Conservation (phyloP, 768 basidiomycete species). For the Neoboletus brunneissimus region DNA sequence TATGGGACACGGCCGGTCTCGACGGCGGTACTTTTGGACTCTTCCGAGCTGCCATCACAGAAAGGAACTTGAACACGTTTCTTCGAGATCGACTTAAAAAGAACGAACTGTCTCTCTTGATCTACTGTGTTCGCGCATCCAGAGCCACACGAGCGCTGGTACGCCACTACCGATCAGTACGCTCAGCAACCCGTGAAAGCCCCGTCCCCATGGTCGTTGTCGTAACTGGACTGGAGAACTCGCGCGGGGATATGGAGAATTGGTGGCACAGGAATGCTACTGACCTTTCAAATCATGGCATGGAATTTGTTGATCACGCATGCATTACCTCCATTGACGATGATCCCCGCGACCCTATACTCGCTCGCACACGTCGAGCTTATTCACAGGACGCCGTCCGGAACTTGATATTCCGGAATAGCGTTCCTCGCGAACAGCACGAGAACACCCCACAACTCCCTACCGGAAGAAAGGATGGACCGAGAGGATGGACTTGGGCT, state of each 20-base stretch:
- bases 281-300: constrained; percentile 17
- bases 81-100: constrained; percentile 33
- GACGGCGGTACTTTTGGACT: constrained; percentile 31
- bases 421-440: constrained; percentile 4
- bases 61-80: constrained; percentile 30
- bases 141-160: constrained; percentile 37
- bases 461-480: neutral
- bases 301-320: constrained; percentile 32
- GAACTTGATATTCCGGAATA: constrained; percentile 24
- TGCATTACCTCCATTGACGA: constrained; percentile 34
- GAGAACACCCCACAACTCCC: neutral
- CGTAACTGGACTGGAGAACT: constrained; percentile 40
- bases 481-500: constrained; percentile 11
- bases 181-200: constrained; percentile 28
- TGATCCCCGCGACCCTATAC: constrained; percentile 14
- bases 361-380: constrained; percentile 18
- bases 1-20: constrained; percentile 38
- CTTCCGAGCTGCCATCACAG: constrained; percentile 20
- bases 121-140: constrained; percentile 41
- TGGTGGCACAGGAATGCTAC: constrained; percentile 34
- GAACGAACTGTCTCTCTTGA: constrained; percentile 38
- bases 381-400: constrained; percentile 24
- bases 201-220: constrained; percentile 37
- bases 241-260: constrained; percentile 31
- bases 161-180: constrained; percentile 39